Evolutionary conservation across 2,329 filamentous ascomycete genomes (phyloP), one percentile per base, ranked within the genome.

Genomic region (Sclerotinia subarctica): DNA sequence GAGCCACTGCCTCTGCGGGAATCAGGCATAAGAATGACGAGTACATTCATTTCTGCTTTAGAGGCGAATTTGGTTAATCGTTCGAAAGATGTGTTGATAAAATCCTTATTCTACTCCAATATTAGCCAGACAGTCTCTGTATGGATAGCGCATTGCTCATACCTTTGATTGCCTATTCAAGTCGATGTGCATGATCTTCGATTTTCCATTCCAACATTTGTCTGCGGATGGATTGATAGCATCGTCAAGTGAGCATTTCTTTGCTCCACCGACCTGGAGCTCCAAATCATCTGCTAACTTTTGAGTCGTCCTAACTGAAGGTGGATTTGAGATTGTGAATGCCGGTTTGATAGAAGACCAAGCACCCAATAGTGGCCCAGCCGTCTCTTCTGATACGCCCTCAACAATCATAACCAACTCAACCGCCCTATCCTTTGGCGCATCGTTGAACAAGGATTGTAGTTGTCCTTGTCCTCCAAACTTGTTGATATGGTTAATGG

Each of bases 351-450:
- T 69, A 24, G 73, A 71, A 51, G 71, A 76, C 63, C 83, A 78
- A 10, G 81, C 79, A n/a, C 81, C 78, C 67, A 82, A 79, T 32
- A 85, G 67, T 52, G 76, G 71, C 63, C 77, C 73, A 64, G 82
- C 79, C 58, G 84, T 81, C 53, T 81, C 75, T 21, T 79, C 72
- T 24, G 81, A 82, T 78, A 85, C 80, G 74, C 88, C 86, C 75
- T 89, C 83, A 63, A 90, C 79, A 72, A 87, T 77, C 64, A 90
- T 78, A 35, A 90, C 78, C 51, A 90, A 81, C 77, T 91, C 87
- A 70, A 74, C 38, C 68, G 68, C 67, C 66, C 72, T 70, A 38
- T 75, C 70, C 52, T 68, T 58, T 38, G 62, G 53, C 29, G 35
- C 53, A 78, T 69, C 78, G 56, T 77, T 78, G 72, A 91, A 88